These are phyloP conservation scores for Fraxinus americana DNA, from an alignment of 257 asterid species.

Conservation along the genomic window DNA sequence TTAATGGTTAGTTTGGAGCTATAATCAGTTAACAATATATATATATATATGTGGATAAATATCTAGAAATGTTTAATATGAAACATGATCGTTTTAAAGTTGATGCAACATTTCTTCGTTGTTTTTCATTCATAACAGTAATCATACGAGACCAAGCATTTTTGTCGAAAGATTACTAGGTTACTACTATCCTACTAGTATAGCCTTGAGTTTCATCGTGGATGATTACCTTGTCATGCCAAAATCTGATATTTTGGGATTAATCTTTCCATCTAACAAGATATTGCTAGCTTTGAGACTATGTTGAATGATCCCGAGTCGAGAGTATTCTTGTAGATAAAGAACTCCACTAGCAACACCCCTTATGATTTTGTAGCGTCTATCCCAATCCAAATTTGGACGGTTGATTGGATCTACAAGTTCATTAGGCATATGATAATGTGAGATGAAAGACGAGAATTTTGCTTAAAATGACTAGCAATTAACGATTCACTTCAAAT, in stretches of 20 bases:
- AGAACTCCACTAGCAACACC: constrained; percentile 48
- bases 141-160: no score
- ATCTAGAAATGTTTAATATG: no score
- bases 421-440: background rate
- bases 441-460: background rate
- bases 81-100: no score
- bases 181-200: constrained; percentile 46
- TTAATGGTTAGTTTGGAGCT: background rate
- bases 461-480: background rate
- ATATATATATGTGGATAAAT: no score
- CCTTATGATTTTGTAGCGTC: constrained; percentile 45
- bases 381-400: constrained; percentile 38
- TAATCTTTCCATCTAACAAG: constrained; percentile 48
- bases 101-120: no score
- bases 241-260: constrained; percentile 55
- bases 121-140: no score
- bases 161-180: no score
- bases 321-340: constrained; percentile 52
- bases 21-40: no score
- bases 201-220: constrained; percentile 39
- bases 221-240: constrained; percentile 50
- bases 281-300: constrained; percentile 46
- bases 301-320: constrained; percentile 42
- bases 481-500: background rate
- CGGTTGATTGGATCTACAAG: constrained; percentile 15